A percentile compares a stretch with the other conserved stretches of the same genome.
phyloP scores from a whole-genome alignment of 495 filamentous ascomycete genomes.

The Cercophora sp. region DNA sequence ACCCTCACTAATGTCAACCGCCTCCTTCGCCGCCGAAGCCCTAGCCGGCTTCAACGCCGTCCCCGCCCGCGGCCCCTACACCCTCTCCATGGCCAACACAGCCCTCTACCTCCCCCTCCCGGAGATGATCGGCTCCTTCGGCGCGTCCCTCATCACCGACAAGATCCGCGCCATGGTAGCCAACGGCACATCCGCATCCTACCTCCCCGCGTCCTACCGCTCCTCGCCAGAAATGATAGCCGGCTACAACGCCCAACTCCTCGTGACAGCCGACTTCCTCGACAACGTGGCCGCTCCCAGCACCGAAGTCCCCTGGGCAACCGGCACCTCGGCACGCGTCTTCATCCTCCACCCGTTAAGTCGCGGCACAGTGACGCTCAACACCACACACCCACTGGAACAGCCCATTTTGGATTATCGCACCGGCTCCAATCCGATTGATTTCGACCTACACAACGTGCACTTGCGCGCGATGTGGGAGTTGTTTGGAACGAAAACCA shows the following conservation, averaged over 20 bases:
- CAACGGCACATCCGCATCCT: constrained; percentile 1
- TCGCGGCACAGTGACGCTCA: constrained; percentile 16
- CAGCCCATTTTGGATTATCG: constrained; percentile 23
- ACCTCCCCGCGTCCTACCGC: constrained; percentile 12
- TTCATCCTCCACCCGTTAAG: constrained; percentile 33
- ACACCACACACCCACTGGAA: background rate
- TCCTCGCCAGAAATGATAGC: constrained; percentile 9
- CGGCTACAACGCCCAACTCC: constrained; percentile 24
- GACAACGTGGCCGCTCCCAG: constrained; percentile 17
- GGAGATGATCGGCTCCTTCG: constrained; percentile 12
- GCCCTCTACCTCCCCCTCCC: constrained; percentile 24
- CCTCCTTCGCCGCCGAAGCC: constrained; percentile 19
- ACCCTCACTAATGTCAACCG: constrained; percentile 14
- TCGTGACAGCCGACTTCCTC: constrained; percentile 11
- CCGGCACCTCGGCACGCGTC: constrained; percentile 13
- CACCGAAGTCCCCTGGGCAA: constrained; percentile 26
- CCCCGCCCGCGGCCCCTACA: constrained; percentile 25
- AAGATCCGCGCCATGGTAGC: constrained; percentile 8
- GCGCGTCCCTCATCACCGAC: constrained; percentile 12
- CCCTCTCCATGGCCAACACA: constrained; percentile 20
- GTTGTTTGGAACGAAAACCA: background rate
- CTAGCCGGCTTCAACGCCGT: constrained; percentile 14
- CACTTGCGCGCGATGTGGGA: constrained; percentile 6
- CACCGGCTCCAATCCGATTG: constrained; percentile 24
- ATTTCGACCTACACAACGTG: constrained; percentile 16